These are phyloP conservation scores for Isabelozyma pseudorhagii DNA, from an alignment of 805 yeast genomes.

Conservation along the genomic window DNA sequence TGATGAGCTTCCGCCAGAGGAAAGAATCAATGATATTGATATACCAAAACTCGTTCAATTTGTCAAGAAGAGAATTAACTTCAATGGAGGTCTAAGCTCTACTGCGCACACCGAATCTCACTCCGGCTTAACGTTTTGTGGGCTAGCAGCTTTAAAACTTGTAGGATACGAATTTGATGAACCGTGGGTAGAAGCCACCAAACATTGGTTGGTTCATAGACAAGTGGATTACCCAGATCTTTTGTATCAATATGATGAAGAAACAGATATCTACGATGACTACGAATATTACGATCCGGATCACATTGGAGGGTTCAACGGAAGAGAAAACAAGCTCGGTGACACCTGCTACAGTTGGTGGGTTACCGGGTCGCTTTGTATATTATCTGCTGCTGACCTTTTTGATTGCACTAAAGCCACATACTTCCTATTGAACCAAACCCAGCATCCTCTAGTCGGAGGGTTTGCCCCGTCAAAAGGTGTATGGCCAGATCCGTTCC, in stretches of 20 bases:
- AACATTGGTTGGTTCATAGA: constrained; percentile 61
- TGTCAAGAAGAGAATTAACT: constrained; percentile 24
- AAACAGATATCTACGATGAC: constrained; percentile 11
- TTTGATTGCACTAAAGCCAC: constrained; percentile 33
- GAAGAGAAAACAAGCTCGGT: constrained; percentile 77
- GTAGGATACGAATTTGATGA: constrained; percentile 19
- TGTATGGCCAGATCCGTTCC: constrained; percentile 69
- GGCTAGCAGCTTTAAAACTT: constrained; percentile 56
- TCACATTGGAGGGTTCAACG: constrained; percentile 81
- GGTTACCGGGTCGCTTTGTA: constrained; percentile 58
- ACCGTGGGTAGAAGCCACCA: constrained; percentile 29
- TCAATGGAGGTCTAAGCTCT: constrained; percentile 74
- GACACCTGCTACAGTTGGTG: constrained; percentile 91
- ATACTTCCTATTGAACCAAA: constrained; percentile 46
- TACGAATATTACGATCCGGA: constrained; percentile 38
- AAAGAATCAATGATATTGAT: constrained; percentile 40
- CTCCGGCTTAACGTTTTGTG: constrained; percentile 87
- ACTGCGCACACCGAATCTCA: constrained; percentile 61
- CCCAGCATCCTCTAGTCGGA: constrained; percentile 65
- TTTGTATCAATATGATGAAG: constrained; percentile 21
- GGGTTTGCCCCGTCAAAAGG: constrained; percentile 73
- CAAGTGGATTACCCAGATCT: constrained; percentile 46
- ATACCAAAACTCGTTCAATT: constrained; percentile 33
- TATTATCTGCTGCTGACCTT: constrained; percentile 35
- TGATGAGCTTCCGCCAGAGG: constrained; percentile 22